Evolutionary conservation across 495 filamentous ascomycete genomes (phyloP), one percentile per base, ranked within the genome.

Genomic region (Staphylotrichum tortipilum): DNA sequence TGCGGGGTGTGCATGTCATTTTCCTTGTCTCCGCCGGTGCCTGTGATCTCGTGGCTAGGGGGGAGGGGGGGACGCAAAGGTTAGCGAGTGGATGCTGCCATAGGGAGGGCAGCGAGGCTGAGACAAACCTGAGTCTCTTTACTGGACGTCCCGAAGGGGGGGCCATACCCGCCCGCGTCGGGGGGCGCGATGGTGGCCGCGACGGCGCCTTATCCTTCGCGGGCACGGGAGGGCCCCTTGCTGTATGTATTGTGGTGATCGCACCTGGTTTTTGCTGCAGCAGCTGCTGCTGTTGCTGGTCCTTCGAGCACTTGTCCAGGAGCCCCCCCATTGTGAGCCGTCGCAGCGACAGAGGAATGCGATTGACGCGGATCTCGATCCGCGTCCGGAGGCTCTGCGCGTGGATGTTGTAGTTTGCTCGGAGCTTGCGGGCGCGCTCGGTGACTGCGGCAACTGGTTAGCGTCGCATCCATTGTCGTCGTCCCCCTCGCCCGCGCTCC

Each of bases 321-420:
- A 97, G 73, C 24, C 95, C 90, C 45, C 82, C 83, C 79, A 99
- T 90, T 37, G 78, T 95, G 26, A 77, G 78, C 58, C 83, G 85
- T 47, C 92, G 83, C 50, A 95, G 68, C 12, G 82, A 79, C 33
- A 79, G 73, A 7, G 92, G 92, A 38, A 99, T 89, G 38, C 92
- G 86, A 61, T 96, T 95, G 67, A 99, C 77, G 63, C 92, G 87
- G 66, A 95, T 85, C 70, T 97, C 91, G 24, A 99, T 83, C 34
- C 92, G 84, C 39, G 88, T 81, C 35, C 83, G 78, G 11, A 97
- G 77, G 52, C 85, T 85, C 62, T 88, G 83, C 11, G 88, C 84
- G 66, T 94, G 89, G 29, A 94, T 74, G 28, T 83, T 83, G 71
- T 94, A 95, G 66, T 94, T 89, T 4, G 90, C 83, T 53, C 90